These are phyloP conservation scores for Sarcomyxa edulis DNA, from an alignment of 768 basidiomycete species.

Conservation along the genomic window DNA sequence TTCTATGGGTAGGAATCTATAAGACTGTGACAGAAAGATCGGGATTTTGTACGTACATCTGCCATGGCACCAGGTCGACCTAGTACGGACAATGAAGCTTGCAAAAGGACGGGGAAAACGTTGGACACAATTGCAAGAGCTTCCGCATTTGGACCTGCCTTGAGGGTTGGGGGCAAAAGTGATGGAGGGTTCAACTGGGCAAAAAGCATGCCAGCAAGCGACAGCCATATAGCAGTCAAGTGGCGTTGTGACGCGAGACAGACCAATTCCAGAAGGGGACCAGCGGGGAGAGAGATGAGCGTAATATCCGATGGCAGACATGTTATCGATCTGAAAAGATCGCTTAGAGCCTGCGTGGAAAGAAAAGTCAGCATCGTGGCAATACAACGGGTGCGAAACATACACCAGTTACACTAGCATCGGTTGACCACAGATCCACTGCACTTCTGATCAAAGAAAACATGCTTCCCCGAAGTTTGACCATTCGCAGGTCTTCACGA, in stretches of 20 bases:
- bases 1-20: slow-evolving; percentile 57
- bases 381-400: slow-evolving; percentile 21
- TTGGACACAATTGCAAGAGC: slow-evolving; percentile 51
- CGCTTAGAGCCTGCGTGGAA: slow-evolving; percentile 60
- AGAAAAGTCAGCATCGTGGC: background rate
- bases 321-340: slow-evolving; percentile 83
- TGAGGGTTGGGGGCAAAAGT: slow-evolving; percentile 38
- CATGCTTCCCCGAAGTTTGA: slow-evolving; percentile 62
- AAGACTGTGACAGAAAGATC: no score
- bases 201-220: slow-evolving; percentile 74
- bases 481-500: slow-evolving; percentile 58
- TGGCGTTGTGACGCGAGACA: slow-evolving; percentile 68
- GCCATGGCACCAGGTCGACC: slow-evolving; percentile 63
- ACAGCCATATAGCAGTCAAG: slow-evolving; percentile 80
- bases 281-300: slow-evolving; percentile 74
- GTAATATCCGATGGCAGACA: slow-evolving; percentile 74
- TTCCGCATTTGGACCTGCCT: slow-evolving; percentile 46
- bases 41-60: slow-evolving; percentile 55
- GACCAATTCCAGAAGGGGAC: slow-evolving; percentile 75
- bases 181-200: slow-evolving; percentile 78
- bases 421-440: slow-evolving; percentile 74
- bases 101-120: slow-evolving; percentile 53
- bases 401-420: slow-evolving; percentile 74
- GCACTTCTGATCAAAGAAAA: slow-evolving; percentile 53
- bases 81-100: slow-evolving; percentile 49